Evolutionary conservation across 1,284 basidiomycete genomes (phyloP), one percentile per base, ranked within the genome.

Genomic region (Leccinum pachyderme): DNA sequence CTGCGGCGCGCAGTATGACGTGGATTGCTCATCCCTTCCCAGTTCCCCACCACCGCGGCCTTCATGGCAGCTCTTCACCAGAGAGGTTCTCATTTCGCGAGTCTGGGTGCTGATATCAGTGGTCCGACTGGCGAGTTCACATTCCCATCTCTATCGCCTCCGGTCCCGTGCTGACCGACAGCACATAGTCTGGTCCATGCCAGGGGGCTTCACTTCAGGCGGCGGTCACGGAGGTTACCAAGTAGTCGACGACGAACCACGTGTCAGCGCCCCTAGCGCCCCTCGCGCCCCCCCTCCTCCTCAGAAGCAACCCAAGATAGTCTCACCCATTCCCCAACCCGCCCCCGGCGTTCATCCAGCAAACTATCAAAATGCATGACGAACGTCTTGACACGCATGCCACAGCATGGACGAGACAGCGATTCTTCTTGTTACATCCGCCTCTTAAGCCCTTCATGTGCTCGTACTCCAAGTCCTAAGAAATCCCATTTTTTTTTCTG

Each of bases 181-280:
- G 8, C 22, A 12, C n/a, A 45, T 60, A 91, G 89, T 91, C 15
- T 92, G 89, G 89, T 83, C 88, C 22, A 92, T 92, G 89, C 90
- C 89, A 3, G 89, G 89, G 18, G 89, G 88, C 0, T 89, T 90
- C 68, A 83, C 83, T 0, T 79, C 80, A 9, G 63, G 72, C 44
- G 76, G 76, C 8, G 35, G 35, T 31, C 75, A 83, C 43, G 82
- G 83, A 51, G 87, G 87, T 3, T 92, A 92, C 68, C 87, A 91
- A 65, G 80, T 78, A 41, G 80, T 91, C 13, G 87, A 87, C 54
- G 89, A 89, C 47, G 82, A 87, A 59, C 65, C 72, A 9, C 72
- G 67, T 39, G 64, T 69, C 27, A 66, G 13, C 22, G 44, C 72
- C 50, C 58, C 72, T 35, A 66, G 13, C 22, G 44, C 72, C 50